phyloP scores from a whole-genome alignment of 805 yeast species.

The Saccharomycopsis sp. region DNA sequence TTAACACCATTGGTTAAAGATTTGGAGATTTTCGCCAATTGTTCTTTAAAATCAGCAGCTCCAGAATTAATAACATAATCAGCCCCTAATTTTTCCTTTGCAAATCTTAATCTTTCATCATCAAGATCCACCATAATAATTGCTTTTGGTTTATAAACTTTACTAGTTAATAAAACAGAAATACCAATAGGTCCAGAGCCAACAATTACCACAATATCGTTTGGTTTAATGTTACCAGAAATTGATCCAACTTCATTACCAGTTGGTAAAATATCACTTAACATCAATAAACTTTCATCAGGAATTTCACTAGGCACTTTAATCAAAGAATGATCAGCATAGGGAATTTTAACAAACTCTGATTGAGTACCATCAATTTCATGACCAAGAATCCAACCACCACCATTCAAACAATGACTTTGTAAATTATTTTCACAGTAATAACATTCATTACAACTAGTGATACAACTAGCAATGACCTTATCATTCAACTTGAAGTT shows the following conservation, averaged over 20 bases:
- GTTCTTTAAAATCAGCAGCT: constrained; percentile 31
- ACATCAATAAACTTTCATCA: constrained; percentile 43
- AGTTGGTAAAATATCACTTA: constrained; percentile 57
- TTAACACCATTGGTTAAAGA: constrained; percentile 23
- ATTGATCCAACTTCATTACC: constrained; percentile 60
- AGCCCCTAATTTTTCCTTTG: constrained; percentile 48
- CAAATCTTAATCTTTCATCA: constrained; percentile 47
- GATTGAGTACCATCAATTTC: constrained; percentile 62
- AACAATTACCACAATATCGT: constrained; percentile 51
- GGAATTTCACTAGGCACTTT: constrained; percentile 25
- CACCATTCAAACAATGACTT: constrained; percentile 46
- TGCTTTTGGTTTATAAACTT: constrained; percentile 41
- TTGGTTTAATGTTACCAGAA: constrained; percentile 39
- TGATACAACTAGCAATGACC: constrained; percentile 56
- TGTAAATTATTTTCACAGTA: constrained; percentile 47
- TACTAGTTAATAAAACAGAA: constrained; percentile 48
- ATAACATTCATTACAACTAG: constrained; percentile 44
- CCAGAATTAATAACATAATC: constrained; percentile 44
- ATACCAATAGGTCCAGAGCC: constrained; percentile 64
- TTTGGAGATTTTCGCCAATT: constrained; percentile 26
- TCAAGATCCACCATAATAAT: constrained; percentile 51
- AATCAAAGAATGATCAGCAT: constrained; percentile 32
- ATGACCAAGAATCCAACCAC: constrained; percentile 42
- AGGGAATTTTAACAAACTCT: constrained; percentile 46
- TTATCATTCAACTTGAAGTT: constrained; percentile 45